Conservation (phyloP, 257 asterid genomes). For the Solanum pinnatisectum region DNA sequence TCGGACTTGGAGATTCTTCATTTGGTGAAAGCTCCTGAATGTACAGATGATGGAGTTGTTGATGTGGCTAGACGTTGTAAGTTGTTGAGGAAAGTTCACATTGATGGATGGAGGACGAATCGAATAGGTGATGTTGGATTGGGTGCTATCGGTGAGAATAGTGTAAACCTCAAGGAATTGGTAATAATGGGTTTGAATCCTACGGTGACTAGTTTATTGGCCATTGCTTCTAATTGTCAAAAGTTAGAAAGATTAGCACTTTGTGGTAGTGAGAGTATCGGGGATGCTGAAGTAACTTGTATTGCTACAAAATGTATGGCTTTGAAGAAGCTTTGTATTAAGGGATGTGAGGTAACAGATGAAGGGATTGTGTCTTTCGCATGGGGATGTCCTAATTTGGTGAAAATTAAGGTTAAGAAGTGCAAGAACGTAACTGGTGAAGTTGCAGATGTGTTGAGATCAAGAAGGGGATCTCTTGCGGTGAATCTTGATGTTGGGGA, state of each 20-base stretch:
- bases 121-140: constrained; percentile 72
- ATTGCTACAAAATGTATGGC: constrained; percentile 54
- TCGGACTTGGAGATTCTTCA: constrained; percentile 56
- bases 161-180: constrained; percentile 55
- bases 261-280: constrained; percentile 78
- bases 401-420: constrained; percentile 76
- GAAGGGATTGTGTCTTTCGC: constrained; percentile 68
- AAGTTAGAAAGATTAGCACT: constrained; percentile 76
- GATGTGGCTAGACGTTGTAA: constrained; percentile 62
- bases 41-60: constrained; percentile 51
- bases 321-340: constrained; percentile 76
- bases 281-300: constrained; percentile 67
- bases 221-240: constrained; percentile 53
- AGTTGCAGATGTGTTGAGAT: constrained; percentile 54
- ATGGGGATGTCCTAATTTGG: constrained; percentile 69
- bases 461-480: constrained; percentile 38
- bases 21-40: constrained; percentile 57
- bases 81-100: constrained; percentile 75
- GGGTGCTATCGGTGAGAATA: constrained; percentile 47
- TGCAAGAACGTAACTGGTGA: constrained; percentile 61
- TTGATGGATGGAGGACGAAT: constrained; percentile 82
- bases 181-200: constrained; percentile 79
- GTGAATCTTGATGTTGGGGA: constrained; percentile 68
- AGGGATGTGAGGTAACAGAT: constrained; percentile 70
- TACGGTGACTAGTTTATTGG: constrained; percentile 38